Percentiles rank a stretch among this genome's conserved stretches.
phyloP scores from a whole-genome alignment of 1,284 basidiomycete species.

The Leccinum subrobustum region DNA sequence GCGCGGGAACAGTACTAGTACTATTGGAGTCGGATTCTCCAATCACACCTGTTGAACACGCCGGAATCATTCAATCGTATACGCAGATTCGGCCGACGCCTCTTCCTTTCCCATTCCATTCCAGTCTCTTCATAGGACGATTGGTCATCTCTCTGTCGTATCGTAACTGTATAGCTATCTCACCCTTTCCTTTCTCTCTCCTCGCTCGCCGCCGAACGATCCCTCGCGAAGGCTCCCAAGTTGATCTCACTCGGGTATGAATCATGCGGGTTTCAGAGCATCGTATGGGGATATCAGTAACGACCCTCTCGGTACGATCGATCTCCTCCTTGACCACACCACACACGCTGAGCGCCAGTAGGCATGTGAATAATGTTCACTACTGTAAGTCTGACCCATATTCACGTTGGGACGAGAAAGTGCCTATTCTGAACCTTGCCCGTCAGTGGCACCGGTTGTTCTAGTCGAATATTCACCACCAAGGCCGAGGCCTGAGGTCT shows the following conservation, averaged over 20 bases:
- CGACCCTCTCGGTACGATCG: constrained; percentile 65
- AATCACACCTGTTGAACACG: too few species aligned
- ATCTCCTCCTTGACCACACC: neutral
- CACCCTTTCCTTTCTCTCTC: too few species aligned
- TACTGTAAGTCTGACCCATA: constrained; percentile 46
- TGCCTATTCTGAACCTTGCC: neutral
- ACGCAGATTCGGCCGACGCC: too few species aligned
- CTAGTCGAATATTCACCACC: constrained; percentile 43
- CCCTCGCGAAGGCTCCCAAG: constrained; percentile 19
- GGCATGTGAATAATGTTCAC: constrained; percentile 75
- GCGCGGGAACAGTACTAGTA: too few species aligned
- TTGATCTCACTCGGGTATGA: constrained; percentile 51
- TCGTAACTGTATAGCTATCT: too few species aligned
- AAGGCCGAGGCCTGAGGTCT: constrained; percentile 67
- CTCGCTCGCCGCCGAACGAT: too few species aligned
- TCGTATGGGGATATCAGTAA: constrained; percentile 69
- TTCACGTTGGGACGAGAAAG: neutral
- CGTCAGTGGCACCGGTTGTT: constrained; percentile 53
- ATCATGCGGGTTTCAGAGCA: constrained; percentile 54
- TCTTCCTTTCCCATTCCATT: too few species aligned
- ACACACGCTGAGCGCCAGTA: constrained; percentile 25
- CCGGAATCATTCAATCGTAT: too few species aligned
- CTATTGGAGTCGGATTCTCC: too few species aligned
- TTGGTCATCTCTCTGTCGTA: too few species aligned
- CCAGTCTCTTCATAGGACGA: too few species aligned